Conservation (phyloP, 1,284 basidiomycete species). For the Fistulinella cinereoalba region DNA sequence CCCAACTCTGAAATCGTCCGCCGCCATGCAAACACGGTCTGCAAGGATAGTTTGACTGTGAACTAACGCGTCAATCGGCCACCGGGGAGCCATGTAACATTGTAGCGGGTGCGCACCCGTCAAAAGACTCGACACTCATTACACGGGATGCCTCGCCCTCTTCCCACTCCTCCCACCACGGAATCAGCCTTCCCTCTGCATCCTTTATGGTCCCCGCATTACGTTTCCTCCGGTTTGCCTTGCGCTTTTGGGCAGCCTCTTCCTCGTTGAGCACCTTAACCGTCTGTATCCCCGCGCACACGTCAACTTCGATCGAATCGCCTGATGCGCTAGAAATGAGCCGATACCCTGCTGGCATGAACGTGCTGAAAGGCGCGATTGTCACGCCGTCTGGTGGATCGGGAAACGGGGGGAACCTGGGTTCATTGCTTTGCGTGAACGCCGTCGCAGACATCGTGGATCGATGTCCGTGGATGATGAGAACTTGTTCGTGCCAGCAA, state of each 20-base stretch:
- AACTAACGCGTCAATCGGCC: not conserved
- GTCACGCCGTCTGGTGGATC: slow-evolving; percentile 35
- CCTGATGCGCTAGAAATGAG: slow-evolving; percentile 10
- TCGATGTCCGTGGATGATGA: too few relatives aligned
- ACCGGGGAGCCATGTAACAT: too few relatives aligned
- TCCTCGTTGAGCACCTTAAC: slow-evolving; percentile 40
- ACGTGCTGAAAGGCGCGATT: slow-evolving; percentile 44
- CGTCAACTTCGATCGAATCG: slow-evolving; percentile 37
- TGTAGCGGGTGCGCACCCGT: slow-evolving; percentile 37
- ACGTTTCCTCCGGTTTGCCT: slow-evolving; percentile 31
- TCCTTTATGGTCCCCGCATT: slow-evolving; percentile 26
- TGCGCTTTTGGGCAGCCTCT: slow-evolving; percentile 30
- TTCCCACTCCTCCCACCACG: slow-evolving; percentile 54
- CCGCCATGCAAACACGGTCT: slow-evolving; percentile 44
- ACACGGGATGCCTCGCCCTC: slow-evolving; percentile 37
- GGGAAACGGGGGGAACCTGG: slow-evolving; percentile 49
- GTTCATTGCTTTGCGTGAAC: not conserved
- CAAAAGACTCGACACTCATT: slow-evolving; percentile 24
- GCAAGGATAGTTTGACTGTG: slow-evolving; percentile 31
- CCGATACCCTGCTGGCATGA: slow-evolving; percentile 37
- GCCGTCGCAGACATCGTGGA: slow-evolving; percentile 1
- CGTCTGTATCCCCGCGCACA: slow-evolving; percentile 44
- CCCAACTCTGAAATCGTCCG: slow-evolving; percentile 41
- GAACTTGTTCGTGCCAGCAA: too few relatives aligned
- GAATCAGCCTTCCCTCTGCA: slow-evolving; percentile 24